Base-by-base conservation (phyloP, 1,284 basidiomycete species). In the Serendipita sp. region DNA sequence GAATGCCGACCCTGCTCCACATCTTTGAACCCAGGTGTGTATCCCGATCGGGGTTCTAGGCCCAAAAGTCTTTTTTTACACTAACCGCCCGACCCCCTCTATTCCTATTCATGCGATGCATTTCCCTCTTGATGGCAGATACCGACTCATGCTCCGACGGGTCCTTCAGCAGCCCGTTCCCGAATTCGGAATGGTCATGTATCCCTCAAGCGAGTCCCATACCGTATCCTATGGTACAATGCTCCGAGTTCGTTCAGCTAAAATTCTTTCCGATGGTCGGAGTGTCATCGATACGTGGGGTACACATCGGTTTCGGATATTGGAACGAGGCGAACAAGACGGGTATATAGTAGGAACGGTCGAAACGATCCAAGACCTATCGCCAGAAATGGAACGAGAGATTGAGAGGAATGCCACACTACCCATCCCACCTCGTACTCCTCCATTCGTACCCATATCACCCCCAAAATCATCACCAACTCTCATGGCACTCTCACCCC, bases 111-210 rank as follows among this genome's bases (percentile, higher is more conserved):
- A 15, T n/a, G 3, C 15, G 10, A 47, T 47, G 15, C 35, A 17
- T 2, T 60, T 43, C 22, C 22, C 22, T 22, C 22, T 6, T 49
- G 4, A 41, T 45, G 22, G 8, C 67, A 78, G 80, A 63, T 85
- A 97, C 72, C 85, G 93, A 10, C 80, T 97, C 43, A 95, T 97
- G 93, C 85, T 97, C 62, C 85, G 93, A 26, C 84, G 93, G 2
- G 93, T 89, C 71, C 83, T 97, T 61, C 86, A 91, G 67, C 83
- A 80, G 12, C 77, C 82, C 3, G 77, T 76, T 30, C 90, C 88
- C 12, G 76, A 78, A 26, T 96, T 98, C 72, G 94, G 94, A 22
- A 96, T 97, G 90, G 82, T 96, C 68, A 82, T 95, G 75, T 83
- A 84, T 0, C 75, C 77, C 1, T 75, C 79, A 45, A 64, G 68